Conservation (phyloP, 164 flowering plant species). For the Aristolochia californica region DNA sequence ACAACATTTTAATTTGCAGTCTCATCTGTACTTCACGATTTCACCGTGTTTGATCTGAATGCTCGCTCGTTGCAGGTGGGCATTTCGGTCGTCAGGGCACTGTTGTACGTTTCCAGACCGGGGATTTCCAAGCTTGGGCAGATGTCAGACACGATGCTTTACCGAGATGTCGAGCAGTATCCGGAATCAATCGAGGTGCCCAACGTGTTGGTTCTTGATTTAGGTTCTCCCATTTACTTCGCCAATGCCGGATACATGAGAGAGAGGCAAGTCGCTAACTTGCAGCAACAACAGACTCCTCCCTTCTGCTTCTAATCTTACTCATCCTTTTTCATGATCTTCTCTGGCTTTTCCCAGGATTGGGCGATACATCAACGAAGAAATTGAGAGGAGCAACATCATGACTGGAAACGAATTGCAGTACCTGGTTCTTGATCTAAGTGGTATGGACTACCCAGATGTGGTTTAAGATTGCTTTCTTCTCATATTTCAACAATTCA, state of each 20-base stretch:
- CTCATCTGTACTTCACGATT: too few relatives aligned
- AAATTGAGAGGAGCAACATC: slow-evolving; percentile 22
- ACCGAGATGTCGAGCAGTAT: slow-evolving; percentile 58
- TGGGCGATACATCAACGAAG: slow-evolving; percentile 41
- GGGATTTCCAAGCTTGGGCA: slow-evolving; percentile 48
- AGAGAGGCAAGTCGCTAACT: slow-evolving; percentile 42
- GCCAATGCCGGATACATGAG: slow-evolving; percentile 47
- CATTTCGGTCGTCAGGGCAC: slow-evolving; percentile 40
- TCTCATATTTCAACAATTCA: background rate
- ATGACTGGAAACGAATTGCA: slow-evolving; percentile 20
- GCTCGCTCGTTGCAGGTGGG: slow-evolving; percentile 32
- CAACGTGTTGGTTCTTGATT: slow-evolving; percentile 40
- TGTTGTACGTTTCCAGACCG: slow-evolving; percentile 70
- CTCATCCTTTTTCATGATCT: background rate
- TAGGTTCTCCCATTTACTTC: slow-evolving; percentile 73
- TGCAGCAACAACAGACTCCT: too few relatives aligned
- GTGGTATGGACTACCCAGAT: slow-evolving; percentile 28
- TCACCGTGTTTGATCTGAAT: background rate
- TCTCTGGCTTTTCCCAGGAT: slow-evolving; percentile 24
- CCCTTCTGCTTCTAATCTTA: background rate
- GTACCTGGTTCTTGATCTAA: slow-evolving; percentile 49
- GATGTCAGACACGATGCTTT: slow-evolving; percentile 34
- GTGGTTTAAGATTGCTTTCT: background rate
- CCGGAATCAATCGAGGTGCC: slow-evolving; percentile 27
- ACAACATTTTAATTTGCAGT: background rate